These are phyloP conservation scores for Syncephalastrum monosporum DNA, from an alignment of 371 early-diverging fungal genomes.

Conservation along the genomic window DNA sequence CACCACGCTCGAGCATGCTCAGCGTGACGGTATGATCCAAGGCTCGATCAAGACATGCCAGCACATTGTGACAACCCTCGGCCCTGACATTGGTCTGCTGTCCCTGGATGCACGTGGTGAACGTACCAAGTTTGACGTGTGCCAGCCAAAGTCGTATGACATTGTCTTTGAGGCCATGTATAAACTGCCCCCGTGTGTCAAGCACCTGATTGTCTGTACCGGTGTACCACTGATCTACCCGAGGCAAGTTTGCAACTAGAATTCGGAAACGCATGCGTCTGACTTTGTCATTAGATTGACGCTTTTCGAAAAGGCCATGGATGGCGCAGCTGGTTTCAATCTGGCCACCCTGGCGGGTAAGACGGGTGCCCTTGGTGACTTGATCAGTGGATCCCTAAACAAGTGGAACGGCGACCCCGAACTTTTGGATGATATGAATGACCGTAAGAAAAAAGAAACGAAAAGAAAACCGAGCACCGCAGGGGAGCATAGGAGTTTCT, in stretches of 20 bases:
- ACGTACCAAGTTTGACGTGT: constrained; percentile 64
- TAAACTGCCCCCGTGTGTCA: constrained; percentile 38
- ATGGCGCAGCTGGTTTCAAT: constrained; percentile 33
- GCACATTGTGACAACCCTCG: constrained; percentile 54
- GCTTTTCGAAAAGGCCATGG: constrained; percentile 64
- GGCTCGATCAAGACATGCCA: constrained; percentile 24
- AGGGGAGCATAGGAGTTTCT: background rate
- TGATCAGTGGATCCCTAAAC: constrained; percentile 46
- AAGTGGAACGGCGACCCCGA: constrained; percentile 81
- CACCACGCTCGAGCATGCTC: constrained; percentile 60
- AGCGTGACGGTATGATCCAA: constrained; percentile 54
- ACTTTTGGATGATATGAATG: constrained; percentile 78
- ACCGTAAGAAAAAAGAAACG: constrained; percentile 51
- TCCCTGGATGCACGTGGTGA: constrained; percentile 82
- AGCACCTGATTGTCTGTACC: constrained; percentile 69
- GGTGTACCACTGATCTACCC: constrained; percentile 82
- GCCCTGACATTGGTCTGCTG: constrained; percentile 64
- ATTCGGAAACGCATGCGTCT: too few species aligned
- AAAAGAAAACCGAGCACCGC: background rate
- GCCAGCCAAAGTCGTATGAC: constrained; percentile 64
- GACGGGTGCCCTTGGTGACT: constrained; percentile 35
- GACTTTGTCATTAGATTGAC: constrained; percentile 41
- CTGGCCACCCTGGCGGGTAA: constrained; percentile 37
- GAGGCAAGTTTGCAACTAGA: background rate
- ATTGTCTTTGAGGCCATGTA: constrained; percentile 54